These are phyloP conservation scores for Solanum infundibuliforme DNA, from an alignment of 257 asterid species.

Conservation along the genomic window DNA sequence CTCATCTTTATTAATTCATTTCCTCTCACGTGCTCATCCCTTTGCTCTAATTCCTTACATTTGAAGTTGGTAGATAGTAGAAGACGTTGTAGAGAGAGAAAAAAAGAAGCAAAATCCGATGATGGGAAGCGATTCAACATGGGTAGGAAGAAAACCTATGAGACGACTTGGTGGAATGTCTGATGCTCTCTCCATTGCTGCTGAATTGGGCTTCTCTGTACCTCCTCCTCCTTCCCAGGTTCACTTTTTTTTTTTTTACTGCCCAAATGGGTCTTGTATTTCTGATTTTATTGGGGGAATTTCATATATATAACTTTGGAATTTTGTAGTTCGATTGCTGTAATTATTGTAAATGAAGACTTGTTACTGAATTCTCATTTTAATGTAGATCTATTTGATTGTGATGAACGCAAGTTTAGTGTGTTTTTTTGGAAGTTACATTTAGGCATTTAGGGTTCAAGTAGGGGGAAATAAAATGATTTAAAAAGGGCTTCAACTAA, in stretches of 20 bases:
- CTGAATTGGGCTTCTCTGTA: slow-evolving; percentile 77
- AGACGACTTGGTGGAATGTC: slow-evolving; percentile 91
- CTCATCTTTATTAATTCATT: no score
- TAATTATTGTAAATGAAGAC: neutral
- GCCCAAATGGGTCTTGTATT: neutral
- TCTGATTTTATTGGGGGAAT: neutral
- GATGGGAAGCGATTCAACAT: slow-evolving; percentile 58
- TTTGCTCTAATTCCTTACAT: no score
- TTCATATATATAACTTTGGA: neutral
- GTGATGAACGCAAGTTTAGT: neutral
- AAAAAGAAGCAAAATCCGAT: neutral
- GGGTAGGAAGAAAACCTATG: slow-evolving; percentile 89
- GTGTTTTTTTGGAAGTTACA: neutral
- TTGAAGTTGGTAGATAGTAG: neutral
- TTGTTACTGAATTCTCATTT: neutral
- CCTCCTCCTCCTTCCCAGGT: slow-evolving; percentile 62
- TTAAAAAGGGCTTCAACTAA: neutral
- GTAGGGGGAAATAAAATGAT: neutral
- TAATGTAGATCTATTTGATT: neutral
- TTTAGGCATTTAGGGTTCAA: neutral
- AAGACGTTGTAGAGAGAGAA: neutral
- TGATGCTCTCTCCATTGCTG: slow-evolving; percentile 86
- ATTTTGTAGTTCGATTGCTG: neutral
- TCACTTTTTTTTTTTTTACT: neutral
- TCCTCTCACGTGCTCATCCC: no score